A percentile compares a stretch with the other conserved stretches of the same genome.
phyloP scores from a whole-genome alignment of 2,329 filamentous ascomycete species.

The Nothophoma quercina region DNA sequence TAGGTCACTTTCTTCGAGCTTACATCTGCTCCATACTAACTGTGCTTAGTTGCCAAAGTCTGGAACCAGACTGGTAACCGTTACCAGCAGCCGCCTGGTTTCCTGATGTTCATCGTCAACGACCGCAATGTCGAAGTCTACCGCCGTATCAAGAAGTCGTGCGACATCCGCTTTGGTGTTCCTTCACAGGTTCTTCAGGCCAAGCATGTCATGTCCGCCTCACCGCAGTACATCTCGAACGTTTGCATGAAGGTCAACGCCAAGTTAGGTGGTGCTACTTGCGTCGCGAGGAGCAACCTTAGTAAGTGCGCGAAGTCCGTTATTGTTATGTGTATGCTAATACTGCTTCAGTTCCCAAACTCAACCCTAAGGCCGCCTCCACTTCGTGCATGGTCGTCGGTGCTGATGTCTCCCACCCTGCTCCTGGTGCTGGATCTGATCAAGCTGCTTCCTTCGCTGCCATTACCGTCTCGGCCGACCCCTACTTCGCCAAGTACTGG shows the following conservation, averaged over 20 bases:
- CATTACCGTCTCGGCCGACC: slow-evolving; percentile 82
- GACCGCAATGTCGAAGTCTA: slow-evolving; percentile 77
- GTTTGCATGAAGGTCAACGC: slow-evolving; percentile 97
- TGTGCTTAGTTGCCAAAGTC: slow-evolving; percentile 58
- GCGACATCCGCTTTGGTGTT: slow-evolving; percentile 84
- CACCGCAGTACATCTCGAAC: slow-evolving; percentile 88
- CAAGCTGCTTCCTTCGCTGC: slow-evolving; percentile 78
- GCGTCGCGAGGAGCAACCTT: slow-evolving; percentile 53
- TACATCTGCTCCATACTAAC: neutral
- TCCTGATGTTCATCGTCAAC: slow-evolving; percentile 80
- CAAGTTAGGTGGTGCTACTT: slow-evolving; percentile 87
- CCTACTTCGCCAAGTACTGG: slow-evolving; percentile 74
- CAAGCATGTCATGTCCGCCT: slow-evolving; percentile 71
- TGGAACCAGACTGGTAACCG: slow-evolving; percentile 64
- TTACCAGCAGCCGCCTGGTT: slow-evolving; percentile 68
- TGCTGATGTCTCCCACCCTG: slow-evolving; percentile 86
- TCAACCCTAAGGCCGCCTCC: slow-evolving; percentile 24
- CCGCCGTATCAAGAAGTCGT: slow-evolving; percentile 85
- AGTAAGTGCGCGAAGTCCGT: slow-evolving; percentile 4
- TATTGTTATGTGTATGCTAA: neutral
- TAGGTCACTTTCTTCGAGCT: slow-evolving; percentile 23
- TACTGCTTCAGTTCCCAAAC: neutral
- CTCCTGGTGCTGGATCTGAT: slow-evolving; percentile 61
- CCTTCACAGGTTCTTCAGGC: slow-evolving; percentile 83
- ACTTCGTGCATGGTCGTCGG: slow-evolving; percentile 80